Evolutionary conservation across 2,329 filamentous ascomycete genomes (phyloP).

Genomic region (Parafenestella ontariensis): DNA sequence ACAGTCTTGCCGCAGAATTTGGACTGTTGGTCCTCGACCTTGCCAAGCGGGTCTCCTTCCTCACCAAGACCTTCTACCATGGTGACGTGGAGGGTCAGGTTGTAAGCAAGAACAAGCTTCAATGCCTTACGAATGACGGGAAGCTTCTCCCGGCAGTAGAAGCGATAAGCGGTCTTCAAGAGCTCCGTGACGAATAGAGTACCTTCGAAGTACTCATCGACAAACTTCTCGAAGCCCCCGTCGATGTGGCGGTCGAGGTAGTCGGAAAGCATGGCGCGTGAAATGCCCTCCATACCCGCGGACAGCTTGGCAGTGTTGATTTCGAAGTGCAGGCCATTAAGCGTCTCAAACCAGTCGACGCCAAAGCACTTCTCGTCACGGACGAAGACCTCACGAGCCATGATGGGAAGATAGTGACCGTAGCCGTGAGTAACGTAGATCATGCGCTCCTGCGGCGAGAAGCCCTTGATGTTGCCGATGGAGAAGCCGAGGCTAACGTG

Average conservation of each 20-base stretch:
- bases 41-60: conserved; percentile 78
- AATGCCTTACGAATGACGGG: conserved; percentile 93
- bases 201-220: conserved; percentile 95
- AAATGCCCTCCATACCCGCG: conserved; percentile 87
- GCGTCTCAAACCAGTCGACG: conserved; percentile 90
- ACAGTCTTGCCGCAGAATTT: conserved; percentile 90
- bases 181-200: conserved; percentile 96
- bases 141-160: conserved; percentile 85
- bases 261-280: conserved; percentile 79
- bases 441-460: conserved; percentile 66
- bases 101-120: conserved; percentile 94
- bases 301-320: conserved; percentile 88
- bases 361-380: conserved; percentile 91
- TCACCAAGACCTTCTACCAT: conserved; percentile 89
- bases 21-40: conserved; percentile 84
- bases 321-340: conserved; percentile 80
- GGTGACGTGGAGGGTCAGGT: conserved; percentile 91
- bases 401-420: conserved; percentile 89
- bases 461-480: conserved; percentile 93
- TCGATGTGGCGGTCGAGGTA: conserved; percentile 97
- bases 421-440: conserved; percentile 97
- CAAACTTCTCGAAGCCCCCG: conserved; percentile 87
- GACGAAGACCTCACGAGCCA: conserved; percentile 91
- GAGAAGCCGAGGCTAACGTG: conserved; percentile 87
- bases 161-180: conserved; percentile 93